Evolutionary conservation across 208 protist genomes (phyloP), one percentile per base, ranked within the genome.

Genomic region (Entamoeba moshkovskii): DNA sequence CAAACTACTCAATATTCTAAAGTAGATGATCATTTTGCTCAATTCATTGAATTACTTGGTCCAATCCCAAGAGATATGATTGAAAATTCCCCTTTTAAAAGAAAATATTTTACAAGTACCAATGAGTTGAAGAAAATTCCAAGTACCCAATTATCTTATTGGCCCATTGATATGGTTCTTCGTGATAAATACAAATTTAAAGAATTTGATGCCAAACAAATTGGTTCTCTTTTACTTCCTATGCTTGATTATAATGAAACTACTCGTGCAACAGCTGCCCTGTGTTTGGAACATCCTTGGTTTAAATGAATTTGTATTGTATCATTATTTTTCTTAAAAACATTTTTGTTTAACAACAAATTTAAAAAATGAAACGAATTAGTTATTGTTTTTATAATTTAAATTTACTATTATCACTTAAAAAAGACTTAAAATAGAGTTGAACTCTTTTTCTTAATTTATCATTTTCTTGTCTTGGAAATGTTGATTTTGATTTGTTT

Each of bases 181-280:
- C 11, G 22, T 25, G 44, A 46, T 29, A 46, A 46, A 52, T 49
- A 46, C n/a, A 93, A 49, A 49, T 93, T 93, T 33, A 11, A 6
- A 49, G 42, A 93, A 33, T 0, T 11, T 38, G 92, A 94, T 5
- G 92, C 93, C 8, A 66, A 33, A 25, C 16, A 25, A 45, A 92
- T 94, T 11, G 18, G 25, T n/a, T 49, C 16, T 13, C 46, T 94
- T 18, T 66, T 94, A 29, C 93, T 92, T 48, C 93, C 93, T 29
- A 94, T 93, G 73, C 93, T 94, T 48, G 92, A 94, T 11, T 94
- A 93, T 49, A 93, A 93, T 93, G 45, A 93, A 46, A 29, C 13
- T 29, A 92, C 16, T 38, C 49, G 93, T 33, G 42, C 46, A 46
- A 94, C 22, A 18, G 93, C 93, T 13, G 93, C 93, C 52, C 93